A percentile compares a stretch with the other conserved stretches of the same genome.
Conservation (phyloP, 257 asterid species). For the Gardenia jasminoides region DNA sequence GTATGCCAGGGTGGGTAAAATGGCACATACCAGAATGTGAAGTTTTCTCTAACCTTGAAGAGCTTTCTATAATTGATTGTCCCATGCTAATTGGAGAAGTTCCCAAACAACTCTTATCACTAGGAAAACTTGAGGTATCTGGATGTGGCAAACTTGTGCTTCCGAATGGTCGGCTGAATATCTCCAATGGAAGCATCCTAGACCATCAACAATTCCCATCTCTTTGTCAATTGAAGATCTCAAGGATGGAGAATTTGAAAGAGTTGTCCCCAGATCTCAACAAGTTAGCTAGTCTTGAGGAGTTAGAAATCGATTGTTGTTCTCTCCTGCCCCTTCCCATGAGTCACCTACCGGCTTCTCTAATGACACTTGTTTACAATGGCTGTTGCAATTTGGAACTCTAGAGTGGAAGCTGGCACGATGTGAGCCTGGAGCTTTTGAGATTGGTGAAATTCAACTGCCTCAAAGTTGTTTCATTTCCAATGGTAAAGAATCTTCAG, state of each 20-base stretch:
- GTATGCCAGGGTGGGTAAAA: conserved; percentile 36
- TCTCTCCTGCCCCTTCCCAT: too few relatives aligned
- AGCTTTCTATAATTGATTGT: conserved; percentile 36
- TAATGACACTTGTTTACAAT: too few relatives aligned
- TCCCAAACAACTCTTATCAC: conserved; percentile 29
- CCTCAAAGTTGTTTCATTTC: not conserved
- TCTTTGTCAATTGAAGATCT: not conserved
- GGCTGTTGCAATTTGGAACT: too few relatives aligned
- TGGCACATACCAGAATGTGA: conserved; percentile 26
- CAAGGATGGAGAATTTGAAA: not conserved
- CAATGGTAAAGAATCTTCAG: rapidly evolving
- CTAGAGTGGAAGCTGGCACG: too few relatives aligned
- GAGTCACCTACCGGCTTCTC: too few relatives aligned
- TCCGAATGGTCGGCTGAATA: conserved; percentile 21
- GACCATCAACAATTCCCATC: not conserved
- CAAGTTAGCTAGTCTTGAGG: not conserved
- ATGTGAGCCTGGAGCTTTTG: too few relatives aligned
- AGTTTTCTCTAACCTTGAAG: conserved; percentile 30
- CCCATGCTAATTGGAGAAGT: conserved; percentile 36
- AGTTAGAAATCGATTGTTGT: not conserved
- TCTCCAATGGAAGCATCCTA: not conserved
- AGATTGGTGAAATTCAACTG: too few relatives aligned
- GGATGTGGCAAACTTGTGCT: conserved; percentile 27
- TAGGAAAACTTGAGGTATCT: conserved; percentile 32
- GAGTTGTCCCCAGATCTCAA: not conserved